phyloP scores from a whole-genome alignment of 2,329 filamentous ascomycete genomes.

The Graphiopsis chlorocephala region DNA sequence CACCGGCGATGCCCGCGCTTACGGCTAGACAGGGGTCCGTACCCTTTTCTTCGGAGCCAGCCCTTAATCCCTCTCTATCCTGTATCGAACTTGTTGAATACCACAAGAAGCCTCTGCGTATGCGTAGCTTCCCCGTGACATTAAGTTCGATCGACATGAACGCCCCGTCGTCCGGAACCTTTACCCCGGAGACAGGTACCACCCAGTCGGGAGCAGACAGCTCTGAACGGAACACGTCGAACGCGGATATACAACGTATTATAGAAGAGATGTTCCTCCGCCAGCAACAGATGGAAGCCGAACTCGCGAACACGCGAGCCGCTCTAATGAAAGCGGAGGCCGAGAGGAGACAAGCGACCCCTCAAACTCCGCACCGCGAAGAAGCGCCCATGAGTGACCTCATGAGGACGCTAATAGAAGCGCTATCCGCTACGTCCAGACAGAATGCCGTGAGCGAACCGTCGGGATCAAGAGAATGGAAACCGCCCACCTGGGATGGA shows the following conservation, averaged over 20 bases:
- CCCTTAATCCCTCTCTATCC: no score
- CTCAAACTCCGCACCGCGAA: background rate
- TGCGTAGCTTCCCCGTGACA: no score
- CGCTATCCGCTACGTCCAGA: background rate
- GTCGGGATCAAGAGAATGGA: background rate
- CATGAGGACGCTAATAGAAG: background rate
- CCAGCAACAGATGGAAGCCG: conserved; percentile 1
- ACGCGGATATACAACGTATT: background rate
- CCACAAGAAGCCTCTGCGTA: no score
- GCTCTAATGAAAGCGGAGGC: no score
- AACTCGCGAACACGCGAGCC: background rate
- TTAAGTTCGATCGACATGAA: no score
- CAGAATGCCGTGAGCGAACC: background rate
- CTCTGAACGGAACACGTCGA: background rate
- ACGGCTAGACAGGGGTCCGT: background rate
- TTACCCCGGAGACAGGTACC: background rate
- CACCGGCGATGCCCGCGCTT: background rate
- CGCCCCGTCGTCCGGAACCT: no score
- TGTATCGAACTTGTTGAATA: no score
- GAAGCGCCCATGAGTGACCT: background rate
- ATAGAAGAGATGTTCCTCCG: background rate
- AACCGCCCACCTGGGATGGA: background rate
- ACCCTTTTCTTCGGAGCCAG: background rate
- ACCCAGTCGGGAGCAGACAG: background rate
- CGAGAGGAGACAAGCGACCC: background rate